These are phyloP conservation scores for Lachancea kluyveri DNA, from an alignment of 805 yeast species.

Conservation along the genomic window DNA sequence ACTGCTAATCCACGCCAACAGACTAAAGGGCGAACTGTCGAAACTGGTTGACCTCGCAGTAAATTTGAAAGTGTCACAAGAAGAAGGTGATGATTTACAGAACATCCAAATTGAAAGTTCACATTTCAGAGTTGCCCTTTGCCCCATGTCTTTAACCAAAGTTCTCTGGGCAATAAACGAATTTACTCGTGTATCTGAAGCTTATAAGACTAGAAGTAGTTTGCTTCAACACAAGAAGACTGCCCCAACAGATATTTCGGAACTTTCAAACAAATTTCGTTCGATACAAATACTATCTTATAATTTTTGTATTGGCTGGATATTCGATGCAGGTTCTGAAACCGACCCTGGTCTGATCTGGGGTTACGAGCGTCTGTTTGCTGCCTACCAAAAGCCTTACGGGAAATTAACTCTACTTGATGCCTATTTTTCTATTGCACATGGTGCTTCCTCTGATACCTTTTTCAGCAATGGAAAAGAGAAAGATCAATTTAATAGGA, in stretches of 20 bases:
- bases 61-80: slow-evolving; percentile 37
- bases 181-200: slow-evolving; percentile 1
- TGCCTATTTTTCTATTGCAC: slow-evolving; percentile 67
- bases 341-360: slow-evolving; percentile 63
- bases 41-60: slow-evolving; percentile 42
- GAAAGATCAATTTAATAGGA: slow-evolving; percentile 47
- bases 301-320: slow-evolving; percentile 73
- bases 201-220: not conserved
- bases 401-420: slow-evolving; percentile 67
- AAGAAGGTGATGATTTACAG: slow-evolving; percentile 27
- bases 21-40: slow-evolving; percentile 34
- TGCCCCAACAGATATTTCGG: slow-evolving; percentile 5
- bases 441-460: slow-evolving; percentile 45
- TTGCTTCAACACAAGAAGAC: not conserved
- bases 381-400: slow-evolving; percentile 50
- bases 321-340: slow-evolving; percentile 42
- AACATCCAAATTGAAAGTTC: slow-evolving; percentile 54
- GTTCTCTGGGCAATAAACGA: slow-evolving; percentile 34
- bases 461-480: slow-evolving; percentile 45
- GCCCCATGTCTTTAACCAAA: slow-evolving; percentile 43
- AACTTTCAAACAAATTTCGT: slow-evolving; percentile 29
- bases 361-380: slow-evolving; percentile 71
- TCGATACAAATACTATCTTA: slow-evolving; percentile 55
- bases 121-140: slow-evolving; percentile 51
- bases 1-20: slow-evolving; percentile 25